Percentiles rank a stretch among this genome's conserved stretches.
These are phyloP conservation scores for Protomyces inouyei DNA, from an alignment of 1,139 yeast species.

Conservation along the genomic window DNA sequence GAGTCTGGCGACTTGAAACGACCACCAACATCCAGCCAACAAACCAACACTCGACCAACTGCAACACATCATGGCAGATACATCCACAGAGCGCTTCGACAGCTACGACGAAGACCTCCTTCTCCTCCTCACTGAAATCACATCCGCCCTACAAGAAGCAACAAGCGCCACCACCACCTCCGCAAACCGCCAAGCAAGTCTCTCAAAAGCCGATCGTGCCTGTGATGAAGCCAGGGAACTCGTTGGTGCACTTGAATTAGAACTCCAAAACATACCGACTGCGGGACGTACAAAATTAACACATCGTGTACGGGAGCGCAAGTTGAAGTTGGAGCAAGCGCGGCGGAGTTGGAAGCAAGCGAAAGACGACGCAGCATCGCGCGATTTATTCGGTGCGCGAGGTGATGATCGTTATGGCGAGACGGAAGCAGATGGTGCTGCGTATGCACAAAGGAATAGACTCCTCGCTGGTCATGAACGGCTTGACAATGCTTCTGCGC, in stretches of 20 bases:
- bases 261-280: conserved; percentile 74
- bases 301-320: conserved; percentile 64
- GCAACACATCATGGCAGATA: background rate
- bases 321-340: conserved; percentile 36
- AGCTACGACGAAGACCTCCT: conserved; percentile 22
- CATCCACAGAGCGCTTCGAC: conserved; percentile 8
- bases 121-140: conserved; percentile 11
- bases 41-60: too few relatives aligned
- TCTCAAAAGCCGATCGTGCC: conserved; percentile 60
- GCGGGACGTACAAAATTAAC: conserved; percentile 63
- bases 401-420: conserved; percentile 32
- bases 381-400: conserved; percentile 59
- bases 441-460: conserved; percentile 74
- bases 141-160: conserved; percentile 5
- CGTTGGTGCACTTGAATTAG: conserved; percentile 60
- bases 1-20: too few relatives aligned
- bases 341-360: conserved; percentile 29
- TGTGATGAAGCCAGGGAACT: conserved; percentile 75
- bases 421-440: conserved; percentile 42
- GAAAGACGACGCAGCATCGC: background rate
- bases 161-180: conserved; percentile 4
- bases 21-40: too few relatives aligned
- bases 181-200: conserved; percentile 48
- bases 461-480: conserved; percentile 73
- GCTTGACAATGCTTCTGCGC: conserved; percentile 74